Evolutionary conservation across 2,329 filamentous ascomycete species (phyloP), one percentile per base, ranked within the genome.

Genomic region (Ciborinia camelliae): DNA sequence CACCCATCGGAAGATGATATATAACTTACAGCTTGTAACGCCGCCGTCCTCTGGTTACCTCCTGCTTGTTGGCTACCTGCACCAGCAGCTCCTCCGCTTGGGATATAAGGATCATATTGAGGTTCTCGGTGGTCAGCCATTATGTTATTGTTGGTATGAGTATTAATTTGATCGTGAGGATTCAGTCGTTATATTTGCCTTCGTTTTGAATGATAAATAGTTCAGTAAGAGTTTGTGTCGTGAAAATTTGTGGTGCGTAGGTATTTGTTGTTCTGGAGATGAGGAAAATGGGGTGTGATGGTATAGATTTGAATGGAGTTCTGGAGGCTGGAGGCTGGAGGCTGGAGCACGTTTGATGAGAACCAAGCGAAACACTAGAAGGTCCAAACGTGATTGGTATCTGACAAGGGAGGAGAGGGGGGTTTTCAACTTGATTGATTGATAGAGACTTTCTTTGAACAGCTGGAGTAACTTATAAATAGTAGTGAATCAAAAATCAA

Each of bases 1-100:
- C 20, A 41, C 41, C 28, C 62, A n/a, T 59, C 68, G 47, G 66
- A 67, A 61, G 66, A 66, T 45, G 35, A 23, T 52, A 45, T 51
- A 26, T 70, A 65, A 68, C 91, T 82, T 89, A 97, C 92, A 80
- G 89, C 89, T 85, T 96, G 91, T 71, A 96, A 84, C 70, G 89
- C 90, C 66, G 85, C 84, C 64, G 87, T 90, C 78, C 86, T 84
- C 73, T 85, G 82, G 76, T 88, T 89, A 72, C 74, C 73, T 39
- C 54, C 54, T 58, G 68, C 68, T 43, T 68, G 68, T 64, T 67
- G 62, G 63, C 67, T 66, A 39, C 83, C 84, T 71, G 77, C 69
- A 43, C 65, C 69, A n/a, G 70, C 70, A 51, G 63, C 53, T 62
- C 63, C 64, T 58, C 70, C 70, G 54, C 41, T 65, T 57, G 73